These are phyloP conservation scores for Sporisorium iseilematis-ciliati DNA, from an alignment of 1,284 basidiomycete genomes.

Conservation along the genomic window DNA sequence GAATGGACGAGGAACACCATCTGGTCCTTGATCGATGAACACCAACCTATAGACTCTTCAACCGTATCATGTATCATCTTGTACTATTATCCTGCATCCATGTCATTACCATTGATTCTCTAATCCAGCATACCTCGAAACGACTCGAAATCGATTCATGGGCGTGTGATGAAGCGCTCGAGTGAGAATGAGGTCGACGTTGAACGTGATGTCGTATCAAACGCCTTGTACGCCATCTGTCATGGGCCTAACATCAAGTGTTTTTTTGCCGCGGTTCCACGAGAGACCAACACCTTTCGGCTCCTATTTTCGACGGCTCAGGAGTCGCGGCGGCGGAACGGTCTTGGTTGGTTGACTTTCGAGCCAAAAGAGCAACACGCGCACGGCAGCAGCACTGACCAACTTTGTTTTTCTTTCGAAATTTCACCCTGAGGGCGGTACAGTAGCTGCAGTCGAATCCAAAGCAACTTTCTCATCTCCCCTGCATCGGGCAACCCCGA, in stretches of 20 bases:
- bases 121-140: neutral
- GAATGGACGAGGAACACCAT: slow-evolving; percentile 6
- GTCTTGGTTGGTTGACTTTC: too few species aligned
- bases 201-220: too few species aligned
- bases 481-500: neutral
- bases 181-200: neutral
- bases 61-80: neutral
- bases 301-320: neutral
- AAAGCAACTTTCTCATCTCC: neutral
- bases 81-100: slow-evolving; percentile 1
- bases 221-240: too few species aligned
- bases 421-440: neutral
- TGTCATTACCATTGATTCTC: neutral
- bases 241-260: too few species aligned
- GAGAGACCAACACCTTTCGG: neutral
- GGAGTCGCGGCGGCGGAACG: neutral
- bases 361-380: neutral
- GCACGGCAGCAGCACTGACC: slow-evolving; percentile 2
- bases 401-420: neutral
- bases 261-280: neutral
- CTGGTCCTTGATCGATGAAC: neutral
- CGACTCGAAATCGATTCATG: neutral
- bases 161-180: neutral
- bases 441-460: slow-evolving; percentile 6
- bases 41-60: neutral